phyloP scores from a whole-genome alignment of 1,284 basidiomycete species.

The Macrocystidia cucumis region DNA sequence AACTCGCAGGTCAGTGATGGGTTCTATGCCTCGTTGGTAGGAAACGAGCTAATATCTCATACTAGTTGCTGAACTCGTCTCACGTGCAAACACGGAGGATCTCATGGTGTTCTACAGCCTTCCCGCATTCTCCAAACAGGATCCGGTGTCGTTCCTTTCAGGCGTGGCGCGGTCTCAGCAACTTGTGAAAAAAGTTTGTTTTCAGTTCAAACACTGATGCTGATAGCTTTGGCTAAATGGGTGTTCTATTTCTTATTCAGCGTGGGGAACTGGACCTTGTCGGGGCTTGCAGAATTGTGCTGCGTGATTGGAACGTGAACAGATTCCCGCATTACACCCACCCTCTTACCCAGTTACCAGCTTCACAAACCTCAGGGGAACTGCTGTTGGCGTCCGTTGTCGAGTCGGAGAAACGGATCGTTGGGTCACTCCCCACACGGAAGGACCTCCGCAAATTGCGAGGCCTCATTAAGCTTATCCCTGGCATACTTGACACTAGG shows the following conservation, averaged over 20 bases:
- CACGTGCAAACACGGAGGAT: slow-evolving; percentile 71
- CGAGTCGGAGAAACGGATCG: slow-evolving; percentile 38
- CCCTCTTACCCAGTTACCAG: slow-evolving; percentile 16
- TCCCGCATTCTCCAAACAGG: slow-evolving; percentile 74
- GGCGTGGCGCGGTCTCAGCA: slow-evolving; percentile 77
- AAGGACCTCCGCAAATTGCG: slow-evolving; percentile 58
- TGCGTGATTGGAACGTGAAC: slow-evolving; percentile 87
- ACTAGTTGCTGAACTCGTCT: slow-evolving; percentile 71
- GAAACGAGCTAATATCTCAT: slow-evolving; percentile 2
- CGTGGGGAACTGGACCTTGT: slow-evolving; percentile 74
- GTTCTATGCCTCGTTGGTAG: slow-evolving; percentile 4
- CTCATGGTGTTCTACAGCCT: slow-evolving; percentile 86
- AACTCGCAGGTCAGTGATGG: slow-evolving; percentile 62
- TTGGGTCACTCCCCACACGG: slow-evolving; percentile 42
- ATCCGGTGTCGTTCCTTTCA: slow-evolving; percentile 73
- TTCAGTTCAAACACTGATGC: slow-evolving; percentile 7
- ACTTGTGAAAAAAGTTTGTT: slow-evolving; percentile 72
- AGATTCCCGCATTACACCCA: slow-evolving; percentile 75
- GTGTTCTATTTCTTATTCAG: slow-evolving; percentile 26
- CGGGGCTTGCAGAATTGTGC: slow-evolving; percentile 74
- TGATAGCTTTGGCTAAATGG: no score
- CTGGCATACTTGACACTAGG: slow-evolving; percentile 46
- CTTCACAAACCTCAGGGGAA: slow-evolving; percentile 14
- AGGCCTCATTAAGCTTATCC: slow-evolving; percentile 51
- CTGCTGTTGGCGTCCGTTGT: slow-evolving; percentile 31